Evolutionary conservation across 352 stramenopile genomes (phyloP).

Genomic region (Globisporangium recalcitrans): DNA sequence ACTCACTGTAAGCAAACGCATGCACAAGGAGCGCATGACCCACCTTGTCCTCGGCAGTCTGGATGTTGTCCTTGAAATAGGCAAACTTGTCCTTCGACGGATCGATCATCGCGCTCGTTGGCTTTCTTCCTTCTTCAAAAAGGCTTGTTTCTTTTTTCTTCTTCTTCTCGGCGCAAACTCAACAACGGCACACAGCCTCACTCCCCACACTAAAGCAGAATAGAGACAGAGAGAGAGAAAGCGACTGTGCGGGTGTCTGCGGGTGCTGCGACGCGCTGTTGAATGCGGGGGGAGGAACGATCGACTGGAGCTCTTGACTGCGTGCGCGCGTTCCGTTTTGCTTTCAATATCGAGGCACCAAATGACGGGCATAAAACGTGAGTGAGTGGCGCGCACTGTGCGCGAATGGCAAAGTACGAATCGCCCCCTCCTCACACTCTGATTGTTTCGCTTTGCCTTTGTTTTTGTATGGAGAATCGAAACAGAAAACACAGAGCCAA

Average conservation of each 20-base stretch:
- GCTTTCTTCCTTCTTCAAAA: slow-evolving; percentile 3
- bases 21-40: too few relatives aligned
- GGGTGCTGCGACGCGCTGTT: background rate
- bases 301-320: background rate
- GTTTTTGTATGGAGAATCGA: background rate
- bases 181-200: background rate
- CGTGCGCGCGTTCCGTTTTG: slow-evolving; percentile 12
- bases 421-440: slow-evolving; percentile 5
- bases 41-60: slow-evolving; percentile 85
- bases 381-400: background rate
- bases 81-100: slow-evolving; percentile 87
- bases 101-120: slow-evolving; percentile 56
- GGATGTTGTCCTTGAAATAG: slow-evolving; percentile 89
- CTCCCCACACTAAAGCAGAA: background rate
- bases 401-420: slow-evolving; percentile 19
- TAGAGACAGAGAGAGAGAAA: background rate
- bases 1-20: too few relatives aligned
- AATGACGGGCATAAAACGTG: slow-evolving; percentile 5
- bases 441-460: background rate
- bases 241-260: background rate
- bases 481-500: background rate
- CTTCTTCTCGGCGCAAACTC: background rate
- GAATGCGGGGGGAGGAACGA: slow-evolving; percentile 1
- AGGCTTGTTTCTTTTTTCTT: background rate
- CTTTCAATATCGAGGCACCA: slow-evolving; percentile 8